Evolutionary conservation across 176 grass and related monocot species (phyloP).

Genomic region (Juncus effusus): DNA sequence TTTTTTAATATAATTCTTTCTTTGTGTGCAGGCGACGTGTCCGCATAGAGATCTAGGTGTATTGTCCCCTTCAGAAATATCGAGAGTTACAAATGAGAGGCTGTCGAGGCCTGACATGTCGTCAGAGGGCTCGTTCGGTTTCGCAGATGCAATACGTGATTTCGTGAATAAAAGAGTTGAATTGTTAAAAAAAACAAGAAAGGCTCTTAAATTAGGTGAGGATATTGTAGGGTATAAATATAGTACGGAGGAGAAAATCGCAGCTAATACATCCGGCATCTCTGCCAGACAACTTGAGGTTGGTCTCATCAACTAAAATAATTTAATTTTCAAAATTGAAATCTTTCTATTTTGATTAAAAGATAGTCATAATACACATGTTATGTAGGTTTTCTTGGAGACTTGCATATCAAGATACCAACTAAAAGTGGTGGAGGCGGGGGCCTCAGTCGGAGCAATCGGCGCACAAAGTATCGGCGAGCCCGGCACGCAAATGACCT

Average conservation of each 20-base stretch:
- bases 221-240: conserved; percentile 34
- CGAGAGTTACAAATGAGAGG: conserved; percentile 46
- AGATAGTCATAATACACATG: background rate
- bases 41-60: conserved; percentile 48
- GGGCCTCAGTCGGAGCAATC: conserved; percentile 86
- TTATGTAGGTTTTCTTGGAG: conserved; percentile 80
- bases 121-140: conserved; percentile 48
- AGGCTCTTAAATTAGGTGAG: conserved; percentile 51
- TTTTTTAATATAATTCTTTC: conserved; percentile 24
- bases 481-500: conserved; percentile 94
- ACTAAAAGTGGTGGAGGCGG: conserved; percentile 77
- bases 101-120: conserved; percentile 43
- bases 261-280: conserved; percentile 91
- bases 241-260: conserved; percentile 43
- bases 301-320: background rate
- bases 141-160: conserved; percentile 50
- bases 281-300: conserved; percentile 87
- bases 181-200: conserved; percentile 53
- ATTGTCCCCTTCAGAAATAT: conserved; percentile 56
- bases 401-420: conserved; percentile 92
- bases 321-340: conserved; percentile 10
- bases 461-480: conserved; percentile 98
- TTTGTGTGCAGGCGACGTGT: conserved; percentile 61
- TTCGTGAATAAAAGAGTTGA: conserved; percentile 52
- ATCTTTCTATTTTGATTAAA: background rate